These are phyloP conservation scores for Penicillium capsulatum DNA, from an alignment of 2,329 filamentous ascomycete species.

Conservation along the genomic window DNA sequence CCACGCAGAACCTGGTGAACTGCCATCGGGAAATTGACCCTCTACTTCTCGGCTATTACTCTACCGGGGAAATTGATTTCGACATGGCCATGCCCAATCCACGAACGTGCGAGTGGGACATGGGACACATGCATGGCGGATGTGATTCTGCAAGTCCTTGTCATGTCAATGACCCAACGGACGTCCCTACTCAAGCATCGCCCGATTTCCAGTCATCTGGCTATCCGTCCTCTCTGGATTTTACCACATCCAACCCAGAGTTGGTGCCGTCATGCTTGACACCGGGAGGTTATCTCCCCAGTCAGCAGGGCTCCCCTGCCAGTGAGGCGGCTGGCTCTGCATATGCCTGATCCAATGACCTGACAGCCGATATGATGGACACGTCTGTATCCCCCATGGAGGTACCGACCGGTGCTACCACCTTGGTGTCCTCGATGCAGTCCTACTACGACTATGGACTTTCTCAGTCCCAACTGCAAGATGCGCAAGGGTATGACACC, in stretches of 20 bases:
- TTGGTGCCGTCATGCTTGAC: conserved; percentile 11
- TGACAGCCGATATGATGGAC: conserved; percentile 14
- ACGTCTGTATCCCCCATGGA: too few species aligned
- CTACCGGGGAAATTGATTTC: too few species aligned
- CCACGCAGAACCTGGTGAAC: too few species aligned
- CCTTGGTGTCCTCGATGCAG: conserved; percentile 15
- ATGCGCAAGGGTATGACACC: conserved; percentile 11
- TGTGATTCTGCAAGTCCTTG: conserved; percentile 3
- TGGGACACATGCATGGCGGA: too few species aligned
- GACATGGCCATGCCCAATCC: too few species aligned
- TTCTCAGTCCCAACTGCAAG: conserved; percentile 1
- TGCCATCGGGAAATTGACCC: too few species aligned
- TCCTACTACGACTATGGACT: conserved; percentile 10
- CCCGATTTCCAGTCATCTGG: conserved; percentile 4
- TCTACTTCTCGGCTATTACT: too few species aligned
- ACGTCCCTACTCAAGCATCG: conserved; percentile 10
- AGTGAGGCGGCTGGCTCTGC: conserved; percentile 18
- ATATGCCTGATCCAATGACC: conserved; percentile 20
- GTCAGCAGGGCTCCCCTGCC: conserved; percentile 11
- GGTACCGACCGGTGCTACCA: conserved; percentile 1
- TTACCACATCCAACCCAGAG: conserved; percentile 6
- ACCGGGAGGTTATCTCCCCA: conserved; percentile 13
- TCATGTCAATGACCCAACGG: conserved; percentile 7
- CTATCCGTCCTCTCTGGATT: conserved; percentile 8
- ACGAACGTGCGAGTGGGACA: too few species aligned